A percentile compares a stretch with the other conserved stretches of the same genome.
These are phyloP conservation scores for Solanum pinnatisectum DNA, from an alignment of 257 asterid species.

Conservation along the genomic window DNA sequence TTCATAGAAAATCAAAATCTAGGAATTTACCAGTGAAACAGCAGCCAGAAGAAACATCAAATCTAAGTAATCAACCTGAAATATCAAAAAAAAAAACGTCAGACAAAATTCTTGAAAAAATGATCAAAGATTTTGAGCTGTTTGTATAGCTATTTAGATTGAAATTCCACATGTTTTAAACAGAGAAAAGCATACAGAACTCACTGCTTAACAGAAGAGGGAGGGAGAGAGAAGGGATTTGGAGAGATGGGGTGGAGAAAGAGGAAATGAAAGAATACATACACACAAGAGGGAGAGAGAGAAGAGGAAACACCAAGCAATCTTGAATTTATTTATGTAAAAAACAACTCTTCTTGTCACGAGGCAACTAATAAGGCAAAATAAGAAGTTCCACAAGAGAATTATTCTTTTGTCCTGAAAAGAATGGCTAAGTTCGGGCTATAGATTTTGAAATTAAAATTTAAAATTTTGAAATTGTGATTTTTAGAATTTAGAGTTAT, in stretches of 20 bases:
- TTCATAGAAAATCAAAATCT: neutral
- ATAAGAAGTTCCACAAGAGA: neutral
- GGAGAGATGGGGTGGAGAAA: constrained; percentile 3
- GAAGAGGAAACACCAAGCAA: constrained; percentile 1
- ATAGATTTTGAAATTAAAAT: neutral
- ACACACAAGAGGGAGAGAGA: neutral
- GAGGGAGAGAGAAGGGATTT: neutral
- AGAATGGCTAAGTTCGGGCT: neutral
- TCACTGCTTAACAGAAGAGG: constrained; percentile 18
- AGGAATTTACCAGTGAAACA: constrained; percentile 34
- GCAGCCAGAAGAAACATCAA: constrained; percentile 39
- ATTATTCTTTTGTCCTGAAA: neutral
- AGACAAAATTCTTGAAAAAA: constrained; percentile 2
- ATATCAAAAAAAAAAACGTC: constrained; percentile 3
- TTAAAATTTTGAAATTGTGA: too few species aligned
- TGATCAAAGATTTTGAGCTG: constrained; percentile 4
- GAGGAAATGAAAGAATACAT: neutral
- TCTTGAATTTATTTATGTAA: neutral
- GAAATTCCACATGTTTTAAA: neutral
- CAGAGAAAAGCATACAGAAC: constrained; percentile 13
- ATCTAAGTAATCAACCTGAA: constrained; percentile 59
- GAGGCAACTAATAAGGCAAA: neutral
- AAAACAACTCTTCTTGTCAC: neutral
- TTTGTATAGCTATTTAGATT: neutral
- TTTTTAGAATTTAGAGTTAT: too few species aligned